Percentiles rank a stretch among this genome's conserved stretches.
phyloP scores from a whole-genome alignment of 2,329 filamentous ascomycete species.

The Colletotrichum australisinense region DNA sequence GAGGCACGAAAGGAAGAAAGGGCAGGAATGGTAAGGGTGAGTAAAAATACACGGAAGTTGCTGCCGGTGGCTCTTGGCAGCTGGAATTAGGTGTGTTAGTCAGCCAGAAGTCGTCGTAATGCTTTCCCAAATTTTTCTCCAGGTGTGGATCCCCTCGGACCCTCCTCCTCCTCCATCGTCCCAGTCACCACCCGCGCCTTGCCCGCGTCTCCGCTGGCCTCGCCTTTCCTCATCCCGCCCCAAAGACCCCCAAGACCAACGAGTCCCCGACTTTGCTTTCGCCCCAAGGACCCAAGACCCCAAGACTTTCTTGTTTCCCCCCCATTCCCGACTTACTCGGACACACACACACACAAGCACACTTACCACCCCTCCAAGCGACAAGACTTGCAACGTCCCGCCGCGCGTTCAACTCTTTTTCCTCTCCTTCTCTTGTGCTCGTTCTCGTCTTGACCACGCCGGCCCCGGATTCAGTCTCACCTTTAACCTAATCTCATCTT shows the following conservation, averaged over 20 bases:
- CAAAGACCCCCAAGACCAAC: conserved; percentile 2
- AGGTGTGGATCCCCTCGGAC: conserved; percentile 20
- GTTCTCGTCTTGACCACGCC: neutral
- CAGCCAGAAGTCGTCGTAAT: conserved; percentile 35
- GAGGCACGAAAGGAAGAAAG: neutral
- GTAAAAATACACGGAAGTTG: conserved; percentile 17
- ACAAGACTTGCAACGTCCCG: conserved; percentile 6
- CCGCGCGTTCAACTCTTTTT: neutral
- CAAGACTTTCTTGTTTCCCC: conserved; percentile 17
- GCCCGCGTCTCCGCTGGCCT: neutral
- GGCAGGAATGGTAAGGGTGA: neutral
- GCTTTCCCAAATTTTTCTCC: conserved; percentile 33
- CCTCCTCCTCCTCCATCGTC: neutral
- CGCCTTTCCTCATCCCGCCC: neutral
- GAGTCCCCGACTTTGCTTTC: neutral
- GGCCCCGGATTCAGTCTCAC: neutral
- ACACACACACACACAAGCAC: neutral
- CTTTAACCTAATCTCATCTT: neutral
- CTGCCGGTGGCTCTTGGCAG: conserved; percentile 33
- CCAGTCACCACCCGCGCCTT: neutral
- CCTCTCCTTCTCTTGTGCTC: neutral
- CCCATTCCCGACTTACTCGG: neutral
- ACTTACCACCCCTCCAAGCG: neutral
- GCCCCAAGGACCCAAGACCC: conserved; percentile 20
- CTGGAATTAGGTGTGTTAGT: conserved; percentile 14